phyloP scores from a whole-genome alignment of 805 yeast genomes.

The Hermanozyma aechmeae region DNA sequence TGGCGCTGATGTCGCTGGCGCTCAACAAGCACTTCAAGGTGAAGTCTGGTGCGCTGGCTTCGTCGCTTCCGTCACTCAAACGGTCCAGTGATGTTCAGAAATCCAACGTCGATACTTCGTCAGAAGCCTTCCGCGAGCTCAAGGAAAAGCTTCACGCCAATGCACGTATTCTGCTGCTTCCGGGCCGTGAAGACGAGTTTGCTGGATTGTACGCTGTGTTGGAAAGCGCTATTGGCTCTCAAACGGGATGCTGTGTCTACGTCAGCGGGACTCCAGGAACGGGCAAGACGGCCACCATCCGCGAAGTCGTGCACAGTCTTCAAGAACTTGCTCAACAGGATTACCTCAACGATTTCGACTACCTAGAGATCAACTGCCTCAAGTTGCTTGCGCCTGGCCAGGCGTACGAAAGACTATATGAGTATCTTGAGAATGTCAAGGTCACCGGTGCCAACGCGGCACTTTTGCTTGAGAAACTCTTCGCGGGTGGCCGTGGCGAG shows the following conservation, averaged over 20 bases:
- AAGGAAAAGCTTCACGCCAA: constrained; percentile 36
- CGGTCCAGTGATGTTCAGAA: not conserved
- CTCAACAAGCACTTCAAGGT: constrained; percentile 16
- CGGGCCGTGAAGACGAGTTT: constrained; percentile 83
- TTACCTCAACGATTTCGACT: constrained; percentile 44
- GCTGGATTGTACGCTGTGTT: constrained; percentile 57
- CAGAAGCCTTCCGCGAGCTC: constrained; percentile 27
- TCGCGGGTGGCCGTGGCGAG: constrained; percentile 25
- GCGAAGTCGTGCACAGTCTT: constrained; percentile 54
- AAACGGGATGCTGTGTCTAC: constrained; percentile 76
- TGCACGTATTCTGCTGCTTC: constrained; percentile 44
- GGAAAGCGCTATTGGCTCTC: constrained; percentile 60
- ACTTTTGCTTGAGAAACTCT: constrained; percentile 61
- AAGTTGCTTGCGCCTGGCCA: constrained; percentile 70
- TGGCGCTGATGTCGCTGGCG: constrained; percentile 12
- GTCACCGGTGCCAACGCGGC: constrained; percentile 59
- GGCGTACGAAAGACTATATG: constrained; percentile 80
- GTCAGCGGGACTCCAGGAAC: constrained; percentile 98
- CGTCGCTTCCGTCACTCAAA: constrained; percentile 13
- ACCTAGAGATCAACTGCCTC: constrained; percentile 84
- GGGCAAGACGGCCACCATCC: constrained; percentile 89
- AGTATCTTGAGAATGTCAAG: constrained; percentile 49
- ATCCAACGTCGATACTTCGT: constrained; percentile 10
- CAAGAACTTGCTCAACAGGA: constrained; percentile 21
- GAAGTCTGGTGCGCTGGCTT: constrained; percentile 11